Evolutionary conservation across 2,329 filamentous ascomycete genomes (phyloP), one percentile per base, ranked within the genome.

Genomic region (Aspergillus texensis): DNA sequence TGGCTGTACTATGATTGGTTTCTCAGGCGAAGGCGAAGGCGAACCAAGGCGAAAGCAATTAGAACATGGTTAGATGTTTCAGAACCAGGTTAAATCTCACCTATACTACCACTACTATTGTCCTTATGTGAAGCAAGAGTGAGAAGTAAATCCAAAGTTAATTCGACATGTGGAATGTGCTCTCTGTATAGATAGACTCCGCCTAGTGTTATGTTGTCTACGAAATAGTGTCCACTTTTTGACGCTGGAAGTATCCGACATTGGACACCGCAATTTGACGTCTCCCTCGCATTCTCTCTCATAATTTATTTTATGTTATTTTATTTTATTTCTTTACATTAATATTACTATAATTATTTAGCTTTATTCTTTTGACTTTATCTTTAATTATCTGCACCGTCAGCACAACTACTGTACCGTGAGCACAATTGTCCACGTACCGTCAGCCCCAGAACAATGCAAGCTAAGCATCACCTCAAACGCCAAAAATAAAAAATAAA

Each of bases 221-320:
- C 24, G 34, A 39, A 21, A 39, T 12, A 55, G 32, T 55, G 50
- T 19, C 52, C 52, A 55, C 52, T 36, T 39, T 39, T 26, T 39
- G 3, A 55, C n/a, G 52, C 52, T 55, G 10, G 30, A 14, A n/a
- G 16, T 4, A 34, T 34, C 10, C 32, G 3, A 34, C 32, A 39
- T 12, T 36, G 4, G 52, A 55, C 52, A 55, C 52, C 52, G 52
- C 52, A 55, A 55, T 55, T 55, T 55, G 52, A 55, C 21, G 32
- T 41, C 39, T 19, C 16, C 9, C 0, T n/a, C 19, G 2, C 6
- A 5, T 6, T 52, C 6, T n/a, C 16, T 16, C 8, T 12, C 6
- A 28, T 28, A 28, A 28, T 32, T 3, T 28, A 14, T 53, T 34
- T 36, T 36, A 4, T 34, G 3, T 21, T 9, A 24, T 54, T 54